These are phyloP conservation scores for Cucumis melo DNA, from an alignment of 306 rosid genomes.

Conservation along the genomic window DNA sequence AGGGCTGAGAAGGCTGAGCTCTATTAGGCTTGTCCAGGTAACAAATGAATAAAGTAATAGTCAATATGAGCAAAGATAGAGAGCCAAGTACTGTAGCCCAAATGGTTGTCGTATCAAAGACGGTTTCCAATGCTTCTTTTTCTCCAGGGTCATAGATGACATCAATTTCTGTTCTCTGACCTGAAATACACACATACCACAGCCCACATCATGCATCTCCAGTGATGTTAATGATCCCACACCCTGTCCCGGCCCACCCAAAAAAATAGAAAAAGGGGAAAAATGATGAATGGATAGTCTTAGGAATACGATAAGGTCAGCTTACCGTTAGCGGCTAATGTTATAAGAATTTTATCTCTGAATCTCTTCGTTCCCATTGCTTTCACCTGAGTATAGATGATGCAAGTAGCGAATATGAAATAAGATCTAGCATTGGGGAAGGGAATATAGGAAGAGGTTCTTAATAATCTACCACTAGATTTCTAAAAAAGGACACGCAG, in stretches of 20 bases:
- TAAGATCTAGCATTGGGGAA: background rate
- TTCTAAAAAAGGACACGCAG: background rate
- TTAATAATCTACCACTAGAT: background rate
- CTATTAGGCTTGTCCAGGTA: conserved; percentile 36
- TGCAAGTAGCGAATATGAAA: background rate
- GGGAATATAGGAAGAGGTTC: background rate
- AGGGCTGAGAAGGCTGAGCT: conserved; percentile 19
- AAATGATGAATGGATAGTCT: background rate
- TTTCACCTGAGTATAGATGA: conserved; percentile 35
- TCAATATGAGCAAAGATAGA: conserved; percentile 21
- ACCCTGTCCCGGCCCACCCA: background rate
- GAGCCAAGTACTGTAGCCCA: conserved; percentile 37
- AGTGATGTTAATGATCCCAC: background rate
- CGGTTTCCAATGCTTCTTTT: conserved; percentile 15
- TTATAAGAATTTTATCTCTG: conserved; percentile 48
- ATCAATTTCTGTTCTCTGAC: conserved; percentile 61
- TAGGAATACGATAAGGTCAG: background rate
- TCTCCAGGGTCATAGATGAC: conserved; percentile 35
- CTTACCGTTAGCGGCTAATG: conserved; percentile 71
- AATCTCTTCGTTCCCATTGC: conserved; percentile 40
- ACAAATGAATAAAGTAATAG: conserved; percentile 17
- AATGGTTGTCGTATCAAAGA: conserved; percentile 4
- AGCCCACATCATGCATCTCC: background rate
- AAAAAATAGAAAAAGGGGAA: background rate
- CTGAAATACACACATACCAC: conserved; percentile 27